Evolutionary conservation across 2,329 filamentous ascomycete species (phyloP), one percentile per base, ranked within the genome.

Genomic region (Hirsutella rhossiliensis): DNA sequence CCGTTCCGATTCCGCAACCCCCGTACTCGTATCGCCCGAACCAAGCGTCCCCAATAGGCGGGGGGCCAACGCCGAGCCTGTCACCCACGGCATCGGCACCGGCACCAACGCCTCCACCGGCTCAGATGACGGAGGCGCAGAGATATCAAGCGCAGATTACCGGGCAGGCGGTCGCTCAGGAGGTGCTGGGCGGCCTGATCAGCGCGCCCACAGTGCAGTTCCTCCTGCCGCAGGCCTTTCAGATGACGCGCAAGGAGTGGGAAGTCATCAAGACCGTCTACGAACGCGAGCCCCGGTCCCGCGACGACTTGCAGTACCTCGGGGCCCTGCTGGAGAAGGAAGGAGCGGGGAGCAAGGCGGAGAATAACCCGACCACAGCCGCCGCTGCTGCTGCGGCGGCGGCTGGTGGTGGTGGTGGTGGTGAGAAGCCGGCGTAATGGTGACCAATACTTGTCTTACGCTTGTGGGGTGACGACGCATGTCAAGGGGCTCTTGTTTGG

Each of bases 191-290:
- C 0, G 61, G 70, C 0, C 68, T 82, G 38, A 74, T 81, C 12
- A 68, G 67, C 19, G 75, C 77, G 15, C 77, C 82, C 0, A 84
- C 82, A 0, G 78, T 86, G 9, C 71, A 76, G 20, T 83, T 87
- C 52, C 65, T 89, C 5, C 67, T 87, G 38, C 76, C 79, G 5
- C 80, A 85, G 50, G 82, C 81, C 1, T 77, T 73, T 18, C 73
- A 75, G 41, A 86, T 84, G 69, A 72, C 80, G 39, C 69, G 76
- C n/a, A 66, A 75, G 15, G 85, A 94, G 56, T 82, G 92, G 75
- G 71, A 76, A 44, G 77, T 92, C 27, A 76, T 96, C 48, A 72
- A 75, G 42, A 71, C 75, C 34, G 80, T 90, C 13, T 71, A 87
- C 20, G 73, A 80, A 41, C 69, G 72, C 11, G 80, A 87, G 44